phyloP scores from a whole-genome alignment of 163 green algal genomes.

The Prototheca cutis region DNA sequence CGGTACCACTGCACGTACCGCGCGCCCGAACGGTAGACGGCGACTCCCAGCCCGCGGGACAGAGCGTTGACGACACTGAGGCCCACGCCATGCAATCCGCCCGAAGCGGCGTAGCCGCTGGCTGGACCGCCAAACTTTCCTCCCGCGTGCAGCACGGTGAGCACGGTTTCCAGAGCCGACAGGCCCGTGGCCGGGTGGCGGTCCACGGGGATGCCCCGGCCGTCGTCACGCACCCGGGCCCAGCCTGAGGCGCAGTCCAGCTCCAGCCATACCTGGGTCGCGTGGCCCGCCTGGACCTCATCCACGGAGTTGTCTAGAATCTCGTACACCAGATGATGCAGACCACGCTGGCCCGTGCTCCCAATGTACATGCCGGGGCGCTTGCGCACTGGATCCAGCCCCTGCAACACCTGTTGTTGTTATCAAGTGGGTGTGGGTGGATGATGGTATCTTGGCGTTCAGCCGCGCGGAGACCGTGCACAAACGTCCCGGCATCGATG shows the following conservation, averaged over 20 bases:
- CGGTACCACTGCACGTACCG: constrained; percentile 40
- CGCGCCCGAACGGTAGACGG: constrained; percentile 50
- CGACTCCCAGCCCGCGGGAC: constrained; percentile 56
- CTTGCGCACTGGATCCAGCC: constrained; percentile 92
- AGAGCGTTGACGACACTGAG: constrained; percentile 96
- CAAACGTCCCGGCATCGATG: too few species aligned
- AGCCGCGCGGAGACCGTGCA: too few species aligned
- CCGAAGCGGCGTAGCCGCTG: constrained; percentile 83
- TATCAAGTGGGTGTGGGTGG: background rate
- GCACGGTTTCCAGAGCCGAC: constrained; percentile 82
- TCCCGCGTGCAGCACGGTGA: constrained; percentile 97
- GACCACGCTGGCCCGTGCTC: constrained; percentile 72
- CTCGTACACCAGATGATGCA: constrained; percentile 87
- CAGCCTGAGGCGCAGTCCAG: constrained; percentile 53
- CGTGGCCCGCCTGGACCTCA: constrained; percentile 67
- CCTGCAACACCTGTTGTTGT: constrained; percentile 78
- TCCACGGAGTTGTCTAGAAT: constrained; percentile 96
- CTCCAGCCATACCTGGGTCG: constrained; percentile 50
- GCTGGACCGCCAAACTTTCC: constrained; percentile 90
- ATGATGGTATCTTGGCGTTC: too few species aligned
- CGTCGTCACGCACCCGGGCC: constrained; percentile 86
- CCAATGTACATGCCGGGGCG: constrained; percentile 99
- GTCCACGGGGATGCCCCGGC: constrained; percentile 90
- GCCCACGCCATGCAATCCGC: constrained; percentile 94
- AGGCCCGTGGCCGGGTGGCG: constrained; percentile 79